Percentiles rank a stretch among this genome's conserved stretches.
phyloP scores from a whole-genome alignment of 441 rosid species.

The Pelargonium citronellum region DNA sequence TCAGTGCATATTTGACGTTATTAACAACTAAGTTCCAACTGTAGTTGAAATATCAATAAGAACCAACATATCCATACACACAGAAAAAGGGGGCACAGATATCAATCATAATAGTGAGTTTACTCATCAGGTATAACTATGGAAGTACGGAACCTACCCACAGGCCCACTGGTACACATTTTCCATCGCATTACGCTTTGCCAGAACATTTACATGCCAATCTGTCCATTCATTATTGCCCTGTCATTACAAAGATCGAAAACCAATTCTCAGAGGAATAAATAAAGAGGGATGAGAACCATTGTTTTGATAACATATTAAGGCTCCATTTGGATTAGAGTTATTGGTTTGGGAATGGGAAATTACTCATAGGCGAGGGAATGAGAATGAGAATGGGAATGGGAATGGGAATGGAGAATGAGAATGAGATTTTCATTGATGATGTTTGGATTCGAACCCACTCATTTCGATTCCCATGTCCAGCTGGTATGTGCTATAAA shows the following conservation, averaged over 20 bases:
- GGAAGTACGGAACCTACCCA: slow-evolving; percentile 54
- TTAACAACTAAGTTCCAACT: neutral
- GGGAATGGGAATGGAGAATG: no score
- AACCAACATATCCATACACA: neutral
- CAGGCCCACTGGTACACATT: slow-evolving; percentile 89
- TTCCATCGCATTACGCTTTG: slow-evolving; percentile 76
- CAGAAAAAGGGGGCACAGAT: neutral
- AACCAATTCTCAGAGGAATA: neutral
- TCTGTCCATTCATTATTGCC: slow-evolving; percentile 67
- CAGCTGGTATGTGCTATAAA: no score
- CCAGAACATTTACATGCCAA: slow-evolving; percentile 66
- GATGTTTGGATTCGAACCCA: no score
- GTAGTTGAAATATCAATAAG: neutral
- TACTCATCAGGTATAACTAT: slow-evolving; percentile 1
- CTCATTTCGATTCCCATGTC: no score
- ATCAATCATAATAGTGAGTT: neutral
- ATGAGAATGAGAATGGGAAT: no score
- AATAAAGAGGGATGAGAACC: slow-evolving; percentile 12
- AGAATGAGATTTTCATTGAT: no score
- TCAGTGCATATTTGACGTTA: no score
- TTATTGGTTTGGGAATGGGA: no score
- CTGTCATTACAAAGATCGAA: slow-evolving; percentile 32
- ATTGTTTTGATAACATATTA: neutral
- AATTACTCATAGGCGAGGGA: no score
- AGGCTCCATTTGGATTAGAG: no score